These are phyloP conservation scores for Globisporangium canariense DNA, from an alignment of 352 stramenopile species.

Conservation along the genomic window DNA sequence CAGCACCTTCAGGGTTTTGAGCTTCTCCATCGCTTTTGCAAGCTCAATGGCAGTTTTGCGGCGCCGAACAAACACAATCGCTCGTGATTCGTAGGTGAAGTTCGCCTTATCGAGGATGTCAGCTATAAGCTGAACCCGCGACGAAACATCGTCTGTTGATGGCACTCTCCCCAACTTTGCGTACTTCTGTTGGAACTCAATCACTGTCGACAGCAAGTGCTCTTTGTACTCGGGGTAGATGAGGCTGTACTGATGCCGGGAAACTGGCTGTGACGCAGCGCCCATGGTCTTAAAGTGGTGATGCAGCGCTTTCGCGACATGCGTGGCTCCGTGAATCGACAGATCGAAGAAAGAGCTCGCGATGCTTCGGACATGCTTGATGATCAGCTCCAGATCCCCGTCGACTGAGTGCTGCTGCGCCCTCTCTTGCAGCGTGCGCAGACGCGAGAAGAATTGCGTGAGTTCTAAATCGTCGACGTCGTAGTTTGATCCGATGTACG, in stretches of 20 bases:
- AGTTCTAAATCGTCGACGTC: slow-evolving; percentile 50
- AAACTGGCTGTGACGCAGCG: slow-evolving; percentile 6
- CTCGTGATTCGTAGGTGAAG: slow-evolving; percentile 56
- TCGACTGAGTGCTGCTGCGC: slow-evolving; percentile 6
- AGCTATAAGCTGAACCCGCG: slow-evolving; percentile 52
- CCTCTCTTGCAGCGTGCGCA: slow-evolving; percentile 24
- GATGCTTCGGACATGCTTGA: slow-evolving; percentile 43
- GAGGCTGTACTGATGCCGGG: slow-evolving; percentile 28
- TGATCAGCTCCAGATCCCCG: slow-evolving; percentile 40
- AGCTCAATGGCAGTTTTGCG: slow-evolving; percentile 67
- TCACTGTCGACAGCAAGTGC: slow-evolving; percentile 32
- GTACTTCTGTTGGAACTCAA: slow-evolving; percentile 15
- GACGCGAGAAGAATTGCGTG: slow-evolving; percentile 45
- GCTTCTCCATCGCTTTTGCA: slow-evolving; percentile 57
- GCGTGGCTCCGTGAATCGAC: slow-evolving; percentile 40
- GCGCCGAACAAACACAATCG: slow-evolving; percentile 75
- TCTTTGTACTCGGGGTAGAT: slow-evolving; percentile 24
- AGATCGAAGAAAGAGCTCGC: slow-evolving; percentile 47
- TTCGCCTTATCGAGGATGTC: slow-evolving; percentile 36
- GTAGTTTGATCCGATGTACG: slow-evolving; percentile 42
- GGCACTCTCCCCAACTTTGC: background rate
- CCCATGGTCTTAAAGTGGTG: slow-evolving; percentile 34
- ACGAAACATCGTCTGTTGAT: slow-evolving; percentile 37
- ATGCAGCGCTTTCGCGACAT: slow-evolving; percentile 31
- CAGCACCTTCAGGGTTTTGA: slow-evolving; percentile 45